Percentiles rank a stretch among this genome's conserved stretches.
Conservation (phyloP, 331 rosid genomes). For the Erythrophleum ivorense region DNA sequence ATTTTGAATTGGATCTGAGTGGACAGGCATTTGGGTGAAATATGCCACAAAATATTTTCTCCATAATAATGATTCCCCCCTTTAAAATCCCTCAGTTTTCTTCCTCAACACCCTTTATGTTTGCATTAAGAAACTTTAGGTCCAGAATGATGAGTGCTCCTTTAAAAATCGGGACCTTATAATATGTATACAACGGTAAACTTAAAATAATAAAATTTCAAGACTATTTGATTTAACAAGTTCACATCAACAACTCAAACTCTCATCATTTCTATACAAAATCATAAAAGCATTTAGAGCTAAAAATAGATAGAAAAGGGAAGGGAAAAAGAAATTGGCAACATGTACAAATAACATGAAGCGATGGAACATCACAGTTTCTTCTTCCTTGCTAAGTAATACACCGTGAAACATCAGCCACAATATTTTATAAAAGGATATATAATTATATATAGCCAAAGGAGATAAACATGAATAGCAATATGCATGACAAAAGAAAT, state of each 20-base stretch:
- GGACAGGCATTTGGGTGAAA: not conserved
- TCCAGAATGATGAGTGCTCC: not conserved
- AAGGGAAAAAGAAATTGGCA: not conserved
- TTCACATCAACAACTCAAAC: conserved; percentile 12
- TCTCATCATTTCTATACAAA: not conserved
- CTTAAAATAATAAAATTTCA: not conserved
- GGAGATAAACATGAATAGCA: not conserved
- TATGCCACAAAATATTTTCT: not conserved
- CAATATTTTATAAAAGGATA: not conserved
- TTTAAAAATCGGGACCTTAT: not conserved
- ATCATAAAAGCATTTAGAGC: not conserved
- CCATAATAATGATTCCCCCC: conserved; percentile 6
- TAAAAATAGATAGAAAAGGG: conserved; percentile 1
- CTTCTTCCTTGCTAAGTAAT: not conserved
- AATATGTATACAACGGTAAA: not conserved
- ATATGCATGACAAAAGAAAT: conserved; percentile 13
- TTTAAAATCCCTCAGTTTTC: not conserved
- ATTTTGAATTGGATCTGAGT: not conserved
- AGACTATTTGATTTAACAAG: not conserved
- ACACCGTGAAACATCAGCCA: not conserved
- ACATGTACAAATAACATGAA: conserved; percentile 1
- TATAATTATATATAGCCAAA: not conserved
- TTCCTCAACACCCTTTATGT: not conserved
- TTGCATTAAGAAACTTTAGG: not conserved
- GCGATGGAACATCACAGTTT: not conserved